phyloP scores from a whole-genome alignment of 768 basidiomycete genomes.

The Psilocybe cubensis region DNA sequence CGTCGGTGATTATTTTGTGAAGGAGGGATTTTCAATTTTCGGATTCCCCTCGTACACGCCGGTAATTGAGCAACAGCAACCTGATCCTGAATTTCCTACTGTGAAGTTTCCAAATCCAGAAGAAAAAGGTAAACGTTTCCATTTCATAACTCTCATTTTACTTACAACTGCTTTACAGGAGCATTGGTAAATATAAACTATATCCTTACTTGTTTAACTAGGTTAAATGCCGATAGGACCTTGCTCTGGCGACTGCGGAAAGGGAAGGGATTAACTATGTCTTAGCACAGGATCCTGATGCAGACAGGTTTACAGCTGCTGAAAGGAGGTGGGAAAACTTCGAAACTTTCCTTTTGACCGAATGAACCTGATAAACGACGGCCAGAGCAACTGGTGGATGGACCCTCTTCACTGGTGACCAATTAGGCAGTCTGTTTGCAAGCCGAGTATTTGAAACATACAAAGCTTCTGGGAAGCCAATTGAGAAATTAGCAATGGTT shows the following conservation, averaged over 20 bases:
- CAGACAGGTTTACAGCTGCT: conserved; percentile 81
- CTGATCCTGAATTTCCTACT: conserved; percentile 87
- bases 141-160: background rate
- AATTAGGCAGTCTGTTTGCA: conserved; percentile 64
- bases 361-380: conserved; percentile 2
- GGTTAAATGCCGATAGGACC: conserved; percentile 48
- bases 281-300: conserved; percentile 89
- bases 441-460: conserved; percentile 44
- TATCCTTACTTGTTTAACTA: background rate
- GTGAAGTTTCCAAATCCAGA: conserved; percentile 90
- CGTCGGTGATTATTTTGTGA: conserved; percentile 71
- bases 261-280: conserved; percentile 59
- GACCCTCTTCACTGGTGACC: conserved; percentile 82
- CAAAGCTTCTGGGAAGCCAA: conserved; percentile 42
- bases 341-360: background rate
- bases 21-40: conserved; percentile 57
- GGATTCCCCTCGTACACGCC: conserved; percentile 63
- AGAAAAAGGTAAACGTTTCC: conserved; percentile 65
- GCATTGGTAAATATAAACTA: conserved; percentile 23
- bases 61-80: conserved; percentile 66
- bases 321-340: conserved; percentile 56
- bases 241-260: conserved; percentile 69
- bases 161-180: conserved; percentile 7
- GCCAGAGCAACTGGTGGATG: conserved; percentile 58
- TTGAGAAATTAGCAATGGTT: conserved; percentile 78